Evolutionary conservation across 805 yeast species (phyloP).

Genomic region (Lipomyces kockii): DNA sequence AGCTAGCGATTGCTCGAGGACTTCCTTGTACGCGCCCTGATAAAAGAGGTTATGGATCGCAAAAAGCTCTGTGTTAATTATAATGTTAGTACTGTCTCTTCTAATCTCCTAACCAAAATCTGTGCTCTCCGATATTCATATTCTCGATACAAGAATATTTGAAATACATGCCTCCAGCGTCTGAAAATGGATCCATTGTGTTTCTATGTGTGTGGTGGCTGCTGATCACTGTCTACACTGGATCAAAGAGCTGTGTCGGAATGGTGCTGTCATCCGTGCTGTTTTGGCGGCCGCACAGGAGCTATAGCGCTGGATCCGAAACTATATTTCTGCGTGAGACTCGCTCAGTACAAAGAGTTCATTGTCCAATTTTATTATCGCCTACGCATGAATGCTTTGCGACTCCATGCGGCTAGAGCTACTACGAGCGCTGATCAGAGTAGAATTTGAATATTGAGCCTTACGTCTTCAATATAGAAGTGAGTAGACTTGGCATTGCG

Average conservation of each 20-base stretch:
- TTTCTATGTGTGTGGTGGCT: not conserved
- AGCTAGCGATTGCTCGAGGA: conserved; percentile 41
- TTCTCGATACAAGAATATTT: not conserved
- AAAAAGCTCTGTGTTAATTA: conserved; percentile 39
- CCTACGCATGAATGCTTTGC: no score
- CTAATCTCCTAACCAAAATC: no score
- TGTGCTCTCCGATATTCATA: not conserved
- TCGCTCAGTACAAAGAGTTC: no score
- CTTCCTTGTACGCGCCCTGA: conserved; percentile 48
- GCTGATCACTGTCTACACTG: not conserved
- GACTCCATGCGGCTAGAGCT: no score
- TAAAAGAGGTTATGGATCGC: conserved; percentile 49
- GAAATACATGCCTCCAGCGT: conserved; percentile 39
- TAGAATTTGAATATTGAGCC: no score
- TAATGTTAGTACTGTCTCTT: not conserved
- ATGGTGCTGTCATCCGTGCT: not conserved
- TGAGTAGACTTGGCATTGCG: no score
- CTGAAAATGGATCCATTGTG: conserved; percentile 41
- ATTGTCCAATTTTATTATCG: no score
- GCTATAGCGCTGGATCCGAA: no score
- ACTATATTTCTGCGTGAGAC: no score
- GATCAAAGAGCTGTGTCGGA: not conserved
- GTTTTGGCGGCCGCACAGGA: no score
- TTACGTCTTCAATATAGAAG: no score
- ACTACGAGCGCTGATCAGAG: no score